Percentiles rank a stretch among this genome's conserved stretches.
Conservation (phyloP, 2,329 filamentous ascomycete genomes). For the Cryphonectria japonica region DNA sequence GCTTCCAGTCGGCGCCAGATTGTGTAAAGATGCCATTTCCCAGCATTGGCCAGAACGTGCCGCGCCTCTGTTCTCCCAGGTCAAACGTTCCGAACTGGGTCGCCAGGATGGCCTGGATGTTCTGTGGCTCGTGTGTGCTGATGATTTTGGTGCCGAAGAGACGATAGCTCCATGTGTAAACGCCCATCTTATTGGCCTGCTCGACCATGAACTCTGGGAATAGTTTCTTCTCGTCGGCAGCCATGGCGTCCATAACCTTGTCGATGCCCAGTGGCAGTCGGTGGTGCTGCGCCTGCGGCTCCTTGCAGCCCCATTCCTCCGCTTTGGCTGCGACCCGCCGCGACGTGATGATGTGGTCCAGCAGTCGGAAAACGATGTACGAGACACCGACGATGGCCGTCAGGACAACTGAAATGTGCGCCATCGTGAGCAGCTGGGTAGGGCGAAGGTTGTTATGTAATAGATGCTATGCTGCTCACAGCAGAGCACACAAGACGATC, state of each 20-base stretch:
- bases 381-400: constrained; percentile 18
- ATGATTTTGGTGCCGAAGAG: constrained; percentile 17
- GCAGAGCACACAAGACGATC: not conserved
- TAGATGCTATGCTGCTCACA: too few relatives aligned
- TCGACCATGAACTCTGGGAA: constrained; percentile 10
- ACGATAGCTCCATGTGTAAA: constrained; percentile 14
- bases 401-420: constrained; percentile 22
- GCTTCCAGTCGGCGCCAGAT: constrained; percentile 40
- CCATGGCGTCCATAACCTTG: not conserved
- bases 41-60: constrained; percentile 36
- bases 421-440: constrained; percentile 8
- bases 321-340: constrained; percentile 17
- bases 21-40: constrained; percentile 44
- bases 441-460: too few relatives aligned
- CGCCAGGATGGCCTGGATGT: constrained; percentile 26
- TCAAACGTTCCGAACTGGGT: constrained; percentile 27
- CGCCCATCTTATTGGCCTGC: constrained; percentile 6
- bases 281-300: not conserved
- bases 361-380: constrained; percentile 20
- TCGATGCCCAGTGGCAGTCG: constrained; percentile 18
- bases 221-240: constrained; percentile 13
- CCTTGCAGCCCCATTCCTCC: constrained; percentile 21
- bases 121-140: constrained; percentile 22
- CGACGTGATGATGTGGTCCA: constrained; percentile 11
- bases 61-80: constrained; percentile 17